phyloP scores from a whole-genome alignment of 208 protist genomes.

The Leishmania aethiopica region DNA sequence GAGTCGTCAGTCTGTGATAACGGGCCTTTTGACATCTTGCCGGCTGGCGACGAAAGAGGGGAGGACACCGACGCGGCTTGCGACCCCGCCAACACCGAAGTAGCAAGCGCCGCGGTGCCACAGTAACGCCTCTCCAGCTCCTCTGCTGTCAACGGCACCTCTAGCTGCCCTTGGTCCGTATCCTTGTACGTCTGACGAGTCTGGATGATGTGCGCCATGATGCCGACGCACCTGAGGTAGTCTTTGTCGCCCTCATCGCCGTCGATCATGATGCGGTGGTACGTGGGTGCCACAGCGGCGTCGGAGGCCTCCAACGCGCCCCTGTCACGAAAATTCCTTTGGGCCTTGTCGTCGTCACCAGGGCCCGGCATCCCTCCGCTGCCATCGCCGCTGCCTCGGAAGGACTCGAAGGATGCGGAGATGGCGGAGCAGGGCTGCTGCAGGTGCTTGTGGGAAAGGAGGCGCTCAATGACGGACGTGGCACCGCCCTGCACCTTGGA shows the following conservation, averaged over 20 bases:
- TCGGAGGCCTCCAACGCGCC: not conserved
- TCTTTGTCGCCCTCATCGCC: constrained; percentile 74
- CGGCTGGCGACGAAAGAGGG: not conserved
- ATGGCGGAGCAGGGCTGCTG: constrained; percentile 15
- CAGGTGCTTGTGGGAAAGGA: constrained; percentile 13
- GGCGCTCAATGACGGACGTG: constrained; percentile 23
- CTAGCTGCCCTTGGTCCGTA: constrained; percentile 69
- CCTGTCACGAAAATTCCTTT: not conserved
- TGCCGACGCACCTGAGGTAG: constrained; percentile 74
- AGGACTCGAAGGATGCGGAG: constrained; percentile 16
- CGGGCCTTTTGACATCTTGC: not conserved
- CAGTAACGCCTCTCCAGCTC: constrained; percentile 31
- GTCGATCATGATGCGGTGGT: constrained; percentile 77
- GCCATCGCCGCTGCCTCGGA: not conserved
- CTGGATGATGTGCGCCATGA: constrained; percentile 70
- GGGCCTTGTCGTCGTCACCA: not conserved
- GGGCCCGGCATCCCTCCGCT: not conserved
- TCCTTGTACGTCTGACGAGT: constrained; percentile 73
- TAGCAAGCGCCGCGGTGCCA: not conserved
- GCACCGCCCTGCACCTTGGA: constrained; percentile 19
- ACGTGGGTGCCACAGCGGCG: constrained; percentile 32
- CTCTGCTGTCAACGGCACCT: constrained; percentile 35
- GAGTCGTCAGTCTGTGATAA: not conserved
- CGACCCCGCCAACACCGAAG: not conserved
- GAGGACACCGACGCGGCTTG: not conserved